Percentiles rank a stretch among this genome's conserved stretches.
Conservation (phyloP, 2,329 filamentous ascomycete species). For the Cryphonectria nitschkei region DNA sequence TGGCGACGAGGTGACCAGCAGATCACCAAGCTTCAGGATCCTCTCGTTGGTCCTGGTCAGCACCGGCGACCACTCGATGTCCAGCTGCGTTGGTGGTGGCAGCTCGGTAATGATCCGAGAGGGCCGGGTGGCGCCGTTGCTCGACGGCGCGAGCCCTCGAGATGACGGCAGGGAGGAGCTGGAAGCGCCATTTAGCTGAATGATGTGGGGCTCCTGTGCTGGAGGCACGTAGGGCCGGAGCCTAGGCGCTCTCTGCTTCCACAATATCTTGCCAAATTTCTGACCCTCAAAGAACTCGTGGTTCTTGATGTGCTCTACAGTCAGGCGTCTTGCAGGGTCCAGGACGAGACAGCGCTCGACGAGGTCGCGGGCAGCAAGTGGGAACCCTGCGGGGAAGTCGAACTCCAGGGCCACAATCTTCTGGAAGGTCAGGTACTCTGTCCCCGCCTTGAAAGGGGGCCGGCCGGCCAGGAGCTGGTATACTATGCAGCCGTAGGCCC, state of each 20-base stretch:
- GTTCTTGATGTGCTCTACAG: conserved; percentile 94
- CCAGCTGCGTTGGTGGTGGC: conserved; percentile 92
- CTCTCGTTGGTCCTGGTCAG: conserved; percentile 88
- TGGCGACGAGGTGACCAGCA: conserved; percentile 81
- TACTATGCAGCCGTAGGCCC: conserved; percentile 98
- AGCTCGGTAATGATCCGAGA: conserved; percentile 90
- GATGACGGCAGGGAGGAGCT: conserved; percentile 36
- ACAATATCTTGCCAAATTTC: conserved; percentile 79
- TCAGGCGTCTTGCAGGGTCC: conserved; percentile 81
- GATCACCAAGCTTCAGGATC: conserved; percentile 90
- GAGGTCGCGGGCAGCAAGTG: conserved; percentile 81
- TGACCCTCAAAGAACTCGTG: conserved; percentile 94
- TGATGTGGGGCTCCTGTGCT: conserved; percentile 71
- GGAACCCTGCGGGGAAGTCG: conserved; percentile 88
- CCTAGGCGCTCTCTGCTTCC: conserved; percentile 87
- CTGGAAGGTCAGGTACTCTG: conserved; percentile 97
- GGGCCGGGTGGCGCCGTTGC: conserved; percentile 58
- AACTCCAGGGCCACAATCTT: conserved; percentile 97
- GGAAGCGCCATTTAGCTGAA: conserved; percentile 68
- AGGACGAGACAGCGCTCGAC: conserved; percentile 89
- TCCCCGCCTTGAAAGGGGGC: conserved; percentile 93
- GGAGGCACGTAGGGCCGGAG: conserved; percentile 83
- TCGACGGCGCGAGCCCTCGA: conserved; percentile 42
- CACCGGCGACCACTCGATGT: conserved; percentile 98
- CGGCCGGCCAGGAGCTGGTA: conserved; percentile 95